Evolutionary conservation across 2,329 filamentous ascomycete species (phyloP), one percentile per base, ranked within the genome.

Genomic region (Talaromyces marneffei): DNA sequence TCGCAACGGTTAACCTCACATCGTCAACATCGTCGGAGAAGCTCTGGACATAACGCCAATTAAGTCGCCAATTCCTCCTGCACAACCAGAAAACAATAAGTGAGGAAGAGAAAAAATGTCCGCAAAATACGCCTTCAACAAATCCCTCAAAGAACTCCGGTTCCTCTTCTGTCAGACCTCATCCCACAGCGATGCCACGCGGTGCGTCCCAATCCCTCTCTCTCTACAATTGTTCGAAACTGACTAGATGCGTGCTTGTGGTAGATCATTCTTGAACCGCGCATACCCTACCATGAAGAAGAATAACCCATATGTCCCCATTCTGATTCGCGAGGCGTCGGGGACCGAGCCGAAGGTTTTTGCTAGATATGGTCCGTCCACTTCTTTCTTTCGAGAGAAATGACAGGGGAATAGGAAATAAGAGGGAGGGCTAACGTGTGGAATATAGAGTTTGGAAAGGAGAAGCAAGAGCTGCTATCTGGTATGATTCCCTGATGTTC

Each of bases 241-340:
- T 46, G 4, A 46, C 14, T 12, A 0, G 6, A 46, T n/a, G 7
- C 4, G 20, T 20, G 40, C 6, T 23, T 14, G 46, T 37, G 1
- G 57, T 70, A 97, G 94, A 77, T 87, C 89, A 31, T 99, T 99
- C 80, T 83, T 99, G 67, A 88, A 88, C 66, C 87, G 91, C 75
- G 87, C 92, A 67, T 99, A 99, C 78, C 94, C 94, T 52, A 94
- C 90, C 63, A 97, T 99, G 93, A 99, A 99, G 87, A 95, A 96
- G 83, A 90, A 93, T 84, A 99, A 99, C 82, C 94, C 94, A 61
- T 82, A 90, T 77, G 92, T 85, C 54, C 94, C 94, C 59, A 97
- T 99, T 78, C 82, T 99, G 82, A 87, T 99, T 72, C 90, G 94
- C 74, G 94, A 97, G 82, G 94, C 93, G 58, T 81, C 85, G 69